These are phyloP conservation scores for Corchorus capsularis DNA, from an alignment of 345 rosid genomes.

Conservation along the genomic window DNA sequence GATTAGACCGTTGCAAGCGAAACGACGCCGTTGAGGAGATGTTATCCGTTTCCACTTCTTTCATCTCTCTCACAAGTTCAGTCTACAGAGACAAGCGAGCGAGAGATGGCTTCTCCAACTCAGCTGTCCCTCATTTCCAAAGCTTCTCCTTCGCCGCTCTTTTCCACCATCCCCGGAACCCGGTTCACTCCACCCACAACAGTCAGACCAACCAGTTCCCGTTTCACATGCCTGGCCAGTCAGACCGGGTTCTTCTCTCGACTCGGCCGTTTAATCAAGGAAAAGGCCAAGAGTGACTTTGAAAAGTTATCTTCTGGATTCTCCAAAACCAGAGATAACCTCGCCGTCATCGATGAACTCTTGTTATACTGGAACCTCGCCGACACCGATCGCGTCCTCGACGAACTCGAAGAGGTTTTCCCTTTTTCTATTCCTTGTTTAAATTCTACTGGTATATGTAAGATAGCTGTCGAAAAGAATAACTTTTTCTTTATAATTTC, in stretches of 20 bases:
- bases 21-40: slow-evolving; percentile 6
- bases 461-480: not conserved
- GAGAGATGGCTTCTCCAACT: slow-evolving; percentile 52
- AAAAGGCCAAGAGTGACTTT: slow-evolving; percentile 92
- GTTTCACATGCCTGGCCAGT: slow-evolving; percentile 64
- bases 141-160: slow-evolving; percentile 25
- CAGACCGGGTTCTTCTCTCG: slow-evolving; percentile 92
- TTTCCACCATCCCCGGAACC: slow-evolving; percentile 25
- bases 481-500: not conserved
- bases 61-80: not conserved
- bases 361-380: slow-evolving; percentile 93
- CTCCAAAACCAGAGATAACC: slow-evolving; percentile 89
- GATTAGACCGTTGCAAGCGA: not conserved
- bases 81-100: not conserved
- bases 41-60: not conserved
- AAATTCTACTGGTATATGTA: not conserved
- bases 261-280: slow-evolving; percentile 82
- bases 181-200: slow-evolving; percentile 7
- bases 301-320: slow-evolving; percentile 91
- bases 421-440: not conserved
- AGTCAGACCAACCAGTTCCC: slow-evolving; percentile 21
- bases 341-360: slow-evolving; percentile 90
- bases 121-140: slow-evolving; percentile 57
- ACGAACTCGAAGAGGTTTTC: slow-evolving; percentile 88
- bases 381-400: slow-evolving; percentile 90